Evolutionary conservation across 2,329 filamentous ascomycete genomes (phyloP).

Genomic region (Pseudogymnoascus sp.): DNA sequence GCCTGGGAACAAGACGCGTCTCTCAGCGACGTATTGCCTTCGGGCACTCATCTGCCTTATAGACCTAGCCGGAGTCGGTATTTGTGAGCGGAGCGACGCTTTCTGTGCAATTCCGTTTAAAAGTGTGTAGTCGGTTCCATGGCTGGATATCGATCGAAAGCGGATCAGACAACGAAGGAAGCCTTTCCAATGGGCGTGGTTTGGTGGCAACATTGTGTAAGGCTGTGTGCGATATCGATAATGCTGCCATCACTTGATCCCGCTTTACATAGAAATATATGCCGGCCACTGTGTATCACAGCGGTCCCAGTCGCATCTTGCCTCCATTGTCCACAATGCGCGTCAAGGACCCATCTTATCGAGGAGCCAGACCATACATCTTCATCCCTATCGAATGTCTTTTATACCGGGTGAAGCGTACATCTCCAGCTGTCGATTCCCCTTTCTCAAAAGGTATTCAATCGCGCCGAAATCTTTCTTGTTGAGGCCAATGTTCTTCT

Average conservation of each 20-base stretch:
- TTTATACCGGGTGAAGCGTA: conserved; percentile 57
- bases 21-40: neutral
- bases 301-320: neutral
- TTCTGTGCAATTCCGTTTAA: neutral
- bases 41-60: neutral
- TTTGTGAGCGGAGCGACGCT: neutral
- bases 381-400: conserved; percentile 38
- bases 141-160: neutral
- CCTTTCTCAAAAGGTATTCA: conserved; percentile 60
- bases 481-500: conserved; percentile 48
- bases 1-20: neutral
- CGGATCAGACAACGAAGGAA: neutral
- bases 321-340: neutral
- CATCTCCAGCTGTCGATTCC: conserved; percentile 56
- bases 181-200: neutral
- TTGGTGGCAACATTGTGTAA: neutral
- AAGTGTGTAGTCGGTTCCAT: neutral
- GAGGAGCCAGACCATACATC: neutral
- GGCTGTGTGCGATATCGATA: neutral
- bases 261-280: neutral
- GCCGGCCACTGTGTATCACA: neutral
- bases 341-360: neutral
- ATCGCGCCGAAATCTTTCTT: conserved; percentile 64
- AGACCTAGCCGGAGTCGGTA: neutral
- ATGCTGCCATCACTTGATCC: neutral